These are phyloP conservation scores for Barnettozyma hawaiiensis DNA, from an alignment of 1,139 yeast genomes.

Conservation along the genomic window DNA sequence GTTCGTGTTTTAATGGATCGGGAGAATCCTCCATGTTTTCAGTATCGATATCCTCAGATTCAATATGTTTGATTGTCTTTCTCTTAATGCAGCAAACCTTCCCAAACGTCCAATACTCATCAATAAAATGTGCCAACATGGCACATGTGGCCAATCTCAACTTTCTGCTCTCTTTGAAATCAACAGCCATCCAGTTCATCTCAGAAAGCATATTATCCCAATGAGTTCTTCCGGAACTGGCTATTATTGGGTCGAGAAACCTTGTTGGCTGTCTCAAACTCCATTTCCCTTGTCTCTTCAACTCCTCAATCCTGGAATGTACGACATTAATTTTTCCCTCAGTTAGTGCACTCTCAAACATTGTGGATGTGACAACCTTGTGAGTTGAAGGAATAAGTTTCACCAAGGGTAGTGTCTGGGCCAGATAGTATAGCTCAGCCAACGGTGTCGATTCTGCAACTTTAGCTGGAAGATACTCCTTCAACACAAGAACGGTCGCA, in stretches of 20 bases:
- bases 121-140: conserved; percentile 62
- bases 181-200: conserved; percentile 79
- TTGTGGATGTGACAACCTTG: conserved; percentile 77
- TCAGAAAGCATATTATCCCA: conserved; percentile 78
- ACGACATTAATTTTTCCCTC: conserved; percentile 94
- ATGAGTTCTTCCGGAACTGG: conserved; percentile 38
- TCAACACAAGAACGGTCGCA: conserved; percentile 37
- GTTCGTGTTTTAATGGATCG: neutral
- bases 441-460: conserved; percentile 58
- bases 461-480: conserved; percentile 43
- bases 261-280: conserved; percentile 79
- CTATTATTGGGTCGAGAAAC: conserved; percentile 60
- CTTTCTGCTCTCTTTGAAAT: conserved; percentile 66
- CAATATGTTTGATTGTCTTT: conserved; percentile 32
- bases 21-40: conserved; percentile 11
- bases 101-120: conserved; percentile 76
- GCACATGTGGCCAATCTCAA: conserved; percentile 67
- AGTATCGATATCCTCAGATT: neutral
- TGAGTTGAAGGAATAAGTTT: conserved; percentile 81
- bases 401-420: conserved; percentile 81
- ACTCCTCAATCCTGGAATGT: conserved; percentile 86
- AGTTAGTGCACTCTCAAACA: conserved; percentile 78
- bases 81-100: conserved; percentile 57
- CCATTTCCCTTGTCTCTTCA: conserved; percentile 86
- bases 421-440: conserved; percentile 79